Evolutionary conservation across 805 yeast species (phyloP).

Genomic region (Debaryomyces prosopidis): DNA sequence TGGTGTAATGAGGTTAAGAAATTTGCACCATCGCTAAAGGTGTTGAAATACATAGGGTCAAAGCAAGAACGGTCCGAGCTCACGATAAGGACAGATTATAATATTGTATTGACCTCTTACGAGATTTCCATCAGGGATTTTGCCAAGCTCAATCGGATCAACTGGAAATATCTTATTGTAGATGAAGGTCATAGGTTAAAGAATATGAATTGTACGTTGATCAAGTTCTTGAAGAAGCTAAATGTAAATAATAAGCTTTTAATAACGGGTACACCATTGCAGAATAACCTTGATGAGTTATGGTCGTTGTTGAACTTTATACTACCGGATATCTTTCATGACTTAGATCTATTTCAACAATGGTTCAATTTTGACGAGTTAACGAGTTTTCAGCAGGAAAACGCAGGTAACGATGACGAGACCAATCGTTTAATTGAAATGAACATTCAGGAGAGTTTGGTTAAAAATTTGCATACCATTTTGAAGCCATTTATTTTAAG

Average conservation of each 20-base stretch:
- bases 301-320: constrained; percentile 93
- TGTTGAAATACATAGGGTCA: constrained; percentile 63
- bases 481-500: constrained; percentile 85
- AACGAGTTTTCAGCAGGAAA: constrained; percentile 26
- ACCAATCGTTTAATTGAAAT: constrained; percentile 55
- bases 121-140: constrained; percentile 77
- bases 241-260: constrained; percentile 71
- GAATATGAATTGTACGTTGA: constrained; percentile 75
- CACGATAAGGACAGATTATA: constrained; percentile 30
- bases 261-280: constrained; percentile 95
- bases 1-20: constrained; percentile 74
- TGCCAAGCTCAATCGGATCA: constrained; percentile 46
- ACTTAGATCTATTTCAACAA: constrained; percentile 82
- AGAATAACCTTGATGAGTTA: constrained; percentile 83
- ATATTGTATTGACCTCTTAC: constrained; percentile 77
- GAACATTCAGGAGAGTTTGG: constrained; percentile 52
- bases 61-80: constrained; percentile 55
- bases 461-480: constrained; percentile 81
- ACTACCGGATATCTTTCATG: constrained; percentile 90
- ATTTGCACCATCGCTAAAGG: constrained; percentile 72
- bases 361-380: constrained; percentile 87
- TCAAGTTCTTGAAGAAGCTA: constrained; percentile 67
- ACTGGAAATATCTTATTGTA: constrained; percentile 84
- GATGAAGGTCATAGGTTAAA: constrained; percentile 96
- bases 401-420: constrained; percentile 24